These are phyloP conservation scores for Pelargonium fulgidum DNA, from an alignment of 441 rosid genomes.

Conservation along the genomic window DNA sequence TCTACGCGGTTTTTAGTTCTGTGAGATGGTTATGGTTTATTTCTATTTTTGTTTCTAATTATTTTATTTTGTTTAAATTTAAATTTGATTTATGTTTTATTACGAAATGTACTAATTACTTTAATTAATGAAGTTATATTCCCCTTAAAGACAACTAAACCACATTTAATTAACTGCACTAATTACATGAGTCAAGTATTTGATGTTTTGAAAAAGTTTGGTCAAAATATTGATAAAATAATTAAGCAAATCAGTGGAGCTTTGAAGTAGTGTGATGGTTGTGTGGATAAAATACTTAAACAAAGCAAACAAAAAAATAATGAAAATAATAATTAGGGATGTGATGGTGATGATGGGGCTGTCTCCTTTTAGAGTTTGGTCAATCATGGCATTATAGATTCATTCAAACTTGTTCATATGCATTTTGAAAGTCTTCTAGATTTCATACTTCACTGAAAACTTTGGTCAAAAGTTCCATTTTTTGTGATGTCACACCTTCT, in stretches of 20 bases:
- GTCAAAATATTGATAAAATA: background rate
- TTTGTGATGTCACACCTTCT: background rate
- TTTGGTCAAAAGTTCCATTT: background rate
- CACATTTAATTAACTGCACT: background rate
- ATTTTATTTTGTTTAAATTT: no score
- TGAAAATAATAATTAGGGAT: background rate
- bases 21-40: no score
- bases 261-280: background rate
- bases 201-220: background rate
- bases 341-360: background rate
- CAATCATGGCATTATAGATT: conserved; percentile 1
- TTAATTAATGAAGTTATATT: no score
- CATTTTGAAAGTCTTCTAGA: conserved; percentile 1
- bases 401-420: background rate
- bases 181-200: background rate
- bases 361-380: conserved; percentile 6
- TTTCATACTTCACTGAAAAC: background rate
- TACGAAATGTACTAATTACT: no score
- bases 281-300: background rate
- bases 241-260: background rate
- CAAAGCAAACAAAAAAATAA: background rate
- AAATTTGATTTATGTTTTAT: no score
- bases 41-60: no score
- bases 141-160: no score
- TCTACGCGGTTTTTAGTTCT: no score